Base-by-base conservation (phyloP, 768 basidiomycete species). In the Collybia mongolica region DNA sequence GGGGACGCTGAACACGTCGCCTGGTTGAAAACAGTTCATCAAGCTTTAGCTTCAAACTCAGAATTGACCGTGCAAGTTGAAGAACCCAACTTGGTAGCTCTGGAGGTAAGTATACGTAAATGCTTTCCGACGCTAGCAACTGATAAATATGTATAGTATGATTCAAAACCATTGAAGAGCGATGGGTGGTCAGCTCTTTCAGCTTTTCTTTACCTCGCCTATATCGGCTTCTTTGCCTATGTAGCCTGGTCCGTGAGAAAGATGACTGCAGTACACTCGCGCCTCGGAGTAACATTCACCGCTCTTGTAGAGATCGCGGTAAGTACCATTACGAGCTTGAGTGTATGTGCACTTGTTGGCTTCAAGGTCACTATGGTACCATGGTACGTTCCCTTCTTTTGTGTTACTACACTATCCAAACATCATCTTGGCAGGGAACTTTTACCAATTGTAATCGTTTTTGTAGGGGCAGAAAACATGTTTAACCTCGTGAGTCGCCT, bases 381-480 rank as follows among this genome's bases (percentile, higher is more conserved):
- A 39, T 92, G 88, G 92, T 90, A 68, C 57, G 76, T 68, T n/a
- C 3, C 36, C 54, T 38, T 26, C 8, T 39, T 39, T 19, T 28
- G 24, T 5, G 0, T 18, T 17, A 38, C 49, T 49, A 35, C 17
- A 41, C n/a, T 49, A 26, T 12, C 47, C 44, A 51, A 56, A 35
- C 12, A 19, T 42, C 3, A 26, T 14, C 39, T 40, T 39, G 32
- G 8, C 51, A 92, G 90, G 90, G 86, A 90, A 63, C 70, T 96
- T 37, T 74, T 99, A 45, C 95, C 95, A 1, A 89, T 98, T 51
- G 88, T 97, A 32, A 93, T 99, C 44, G 82, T 94, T 6, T 95
- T 98, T 56, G 89, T 96, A 12, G 96, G 96, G 2, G 90, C 93
- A 2, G 96, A 98, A 71, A 98, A 98, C 60, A 98, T 98, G 95